Percentiles rank a stretch among this genome's conserved stretches.
phyloP scores from a whole-genome alignment of 176 grass and related monocot genomes.

The Elaeis guineensis region DNA sequence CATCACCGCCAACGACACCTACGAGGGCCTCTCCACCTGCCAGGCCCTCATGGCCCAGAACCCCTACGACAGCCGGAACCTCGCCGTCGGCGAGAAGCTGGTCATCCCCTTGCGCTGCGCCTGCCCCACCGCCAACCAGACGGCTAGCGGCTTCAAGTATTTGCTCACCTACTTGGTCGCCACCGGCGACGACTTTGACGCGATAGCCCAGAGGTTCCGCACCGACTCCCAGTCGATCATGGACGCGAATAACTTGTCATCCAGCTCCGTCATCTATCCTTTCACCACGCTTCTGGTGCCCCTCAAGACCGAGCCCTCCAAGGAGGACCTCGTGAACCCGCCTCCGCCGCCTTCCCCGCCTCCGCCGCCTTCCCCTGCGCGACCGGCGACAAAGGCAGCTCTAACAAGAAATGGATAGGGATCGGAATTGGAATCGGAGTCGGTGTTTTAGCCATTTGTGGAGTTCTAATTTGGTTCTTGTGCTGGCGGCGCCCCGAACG shows the following conservation, averaged over 20 bases:
- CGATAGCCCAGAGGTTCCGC: slow-evolving; percentile 45
- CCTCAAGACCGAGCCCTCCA: slow-evolving; percentile 45
- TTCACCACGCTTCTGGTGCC: slow-evolving; percentile 81
- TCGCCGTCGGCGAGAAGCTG: slow-evolving; percentile 19
- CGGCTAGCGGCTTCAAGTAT: slow-evolving; percentile 27
- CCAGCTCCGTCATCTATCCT: slow-evolving; percentile 30
- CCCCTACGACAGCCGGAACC: slow-evolving; percentile 19
- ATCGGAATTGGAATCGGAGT: slow-evolving; percentile 41
- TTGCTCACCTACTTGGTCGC: slow-evolving; percentile 52
- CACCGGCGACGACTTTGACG: slow-evolving; percentile 19
- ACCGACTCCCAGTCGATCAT: slow-evolving; percentile 19
- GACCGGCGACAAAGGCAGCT: neutral
- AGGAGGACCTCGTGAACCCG: slow-evolving; percentile 25
- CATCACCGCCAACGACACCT: slow-evolving; percentile 59
- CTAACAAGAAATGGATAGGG: slow-evolving; percentile 14
- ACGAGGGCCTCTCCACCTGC: slow-evolving; percentile 74
- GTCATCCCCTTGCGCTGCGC: slow-evolving; percentile 67
- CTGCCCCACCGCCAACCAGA: slow-evolving; percentile 52
- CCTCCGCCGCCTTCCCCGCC: slow-evolving; percentile 32
- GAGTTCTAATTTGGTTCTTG: slow-evolving; percentile 9
- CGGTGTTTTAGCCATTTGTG: slow-evolving; percentile 29
- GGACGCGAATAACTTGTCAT: slow-evolving; percentile 40
- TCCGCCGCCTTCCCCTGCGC: neutral
- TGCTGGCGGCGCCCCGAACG: neutral
- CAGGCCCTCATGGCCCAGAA: slow-evolving; percentile 84